phyloP scores from a whole-genome alignment of 2,329 filamentous ascomycete species.

The Alternaria sp. region DNA sequence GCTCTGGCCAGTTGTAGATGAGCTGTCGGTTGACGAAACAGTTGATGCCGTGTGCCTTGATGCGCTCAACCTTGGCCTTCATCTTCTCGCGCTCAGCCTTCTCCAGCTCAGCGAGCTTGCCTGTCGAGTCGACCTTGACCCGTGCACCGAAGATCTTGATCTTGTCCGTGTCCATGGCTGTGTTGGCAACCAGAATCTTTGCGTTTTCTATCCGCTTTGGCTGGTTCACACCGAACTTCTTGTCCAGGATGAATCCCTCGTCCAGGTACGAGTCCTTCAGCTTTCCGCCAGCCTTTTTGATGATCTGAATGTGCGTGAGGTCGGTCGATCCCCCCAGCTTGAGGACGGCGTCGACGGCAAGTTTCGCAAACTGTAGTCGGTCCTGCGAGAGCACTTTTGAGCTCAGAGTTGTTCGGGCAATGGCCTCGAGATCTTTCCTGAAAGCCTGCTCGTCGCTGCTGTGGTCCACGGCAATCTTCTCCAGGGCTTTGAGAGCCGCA shows the following conservation, averaged over 20 bases:
- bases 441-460: conserved; percentile 84
- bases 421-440: conserved; percentile 86
- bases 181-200: conserved; percentile 98
- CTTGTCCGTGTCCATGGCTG: conserved; percentile 99
- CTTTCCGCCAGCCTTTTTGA: conserved; percentile 99
- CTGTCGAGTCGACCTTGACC: conserved; percentile 94
- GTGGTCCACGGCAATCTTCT: conserved; percentile 86
- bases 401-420: conserved; percentile 93
- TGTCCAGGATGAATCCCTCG: conserved; percentile 97
- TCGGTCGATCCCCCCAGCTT: conserved; percentile 90
- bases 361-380: conserved; percentile 85
- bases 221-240: conserved; percentile 99
- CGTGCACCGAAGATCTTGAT: conserved; percentile 99
- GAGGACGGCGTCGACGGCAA: conserved; percentile 91
- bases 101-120: conserved; percentile 96
- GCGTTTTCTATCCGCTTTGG: conserved; percentile 97
- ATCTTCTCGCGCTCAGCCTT: conserved; percentile 99
- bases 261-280: conserved; percentile 97
- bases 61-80: conserved; percentile 98
- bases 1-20: conserved; percentile 99
- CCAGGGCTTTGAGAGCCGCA: conserved; percentile 84
- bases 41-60: conserved; percentile 99
- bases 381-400: conserved; percentile 97
- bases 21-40: conserved; percentile 99
- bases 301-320: conserved; percentile 97